These are phyloP conservation scores for Vigna nakashimae DNA, from an alignment of 306 rosid genomes.

Conservation along the genomic window DNA sequence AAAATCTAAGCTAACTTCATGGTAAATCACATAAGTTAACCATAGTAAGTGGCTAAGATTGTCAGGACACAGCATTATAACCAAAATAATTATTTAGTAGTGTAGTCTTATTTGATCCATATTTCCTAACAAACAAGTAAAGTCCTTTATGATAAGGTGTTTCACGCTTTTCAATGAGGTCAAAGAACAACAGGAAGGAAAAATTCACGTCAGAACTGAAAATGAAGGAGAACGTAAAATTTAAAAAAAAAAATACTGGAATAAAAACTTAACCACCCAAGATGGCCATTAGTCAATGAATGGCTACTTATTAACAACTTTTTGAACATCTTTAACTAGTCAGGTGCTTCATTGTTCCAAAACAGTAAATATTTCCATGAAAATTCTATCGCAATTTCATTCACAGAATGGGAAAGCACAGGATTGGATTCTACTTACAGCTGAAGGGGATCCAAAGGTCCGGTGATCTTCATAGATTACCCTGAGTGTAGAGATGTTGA, in stretches of 20 bases:
- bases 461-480: conserved; percentile 89
- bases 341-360: background rate
- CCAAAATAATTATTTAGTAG: conserved; percentile 12
- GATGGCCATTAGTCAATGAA: background rate
- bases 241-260: background rate
- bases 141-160: background rate
- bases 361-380: background rate
- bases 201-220: background rate
- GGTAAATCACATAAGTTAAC: background rate
- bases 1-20: background rate
- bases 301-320: background rate
- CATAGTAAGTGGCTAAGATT: conserved; percentile 6
- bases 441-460: conserved; percentile 87
- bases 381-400: background rate
- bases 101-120: background rate
- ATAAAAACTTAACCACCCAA: background rate
- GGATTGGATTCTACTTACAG: conserved; percentile 67
- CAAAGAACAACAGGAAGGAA: background rate
- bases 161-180: background rate
- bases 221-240: background rate
- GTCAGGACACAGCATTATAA: background rate
- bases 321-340: conserved; percentile 9
- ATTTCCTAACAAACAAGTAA: conserved; percentile 3
- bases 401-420: conserved; percentile 1
- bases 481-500: conserved; percentile 82